Evolutionary conservation across 2,329 filamentous ascomycete genomes (phyloP).

Genomic region (Claviceps digitariae): DNA sequence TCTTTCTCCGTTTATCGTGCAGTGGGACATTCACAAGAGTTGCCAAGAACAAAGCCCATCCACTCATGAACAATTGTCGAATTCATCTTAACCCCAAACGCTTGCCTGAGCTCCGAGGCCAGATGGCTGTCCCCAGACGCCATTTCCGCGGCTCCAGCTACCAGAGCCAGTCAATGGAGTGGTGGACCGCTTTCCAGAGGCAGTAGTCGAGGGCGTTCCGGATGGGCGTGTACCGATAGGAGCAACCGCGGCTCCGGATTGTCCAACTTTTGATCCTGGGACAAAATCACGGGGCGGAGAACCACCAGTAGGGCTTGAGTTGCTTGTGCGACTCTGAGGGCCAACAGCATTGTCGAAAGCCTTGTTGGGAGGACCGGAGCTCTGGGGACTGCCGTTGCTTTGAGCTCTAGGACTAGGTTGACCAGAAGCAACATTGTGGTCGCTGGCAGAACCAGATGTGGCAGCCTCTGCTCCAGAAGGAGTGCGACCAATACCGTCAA

Average conservation of each 20-base stretch:
- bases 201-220: constrained; percentile 34
- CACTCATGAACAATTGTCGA: background rate
- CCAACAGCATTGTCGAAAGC: constrained; percentile 45
- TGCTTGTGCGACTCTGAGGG: constrained; percentile 61
- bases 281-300: constrained; percentile 60
- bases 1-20: background rate
- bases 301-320: constrained; percentile 65
- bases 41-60: background rate
- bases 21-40: background rate
- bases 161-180: constrained; percentile 84
- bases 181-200: constrained; percentile 63
- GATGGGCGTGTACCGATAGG: constrained; percentile 86
- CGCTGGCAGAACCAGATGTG: constrained; percentile 26
- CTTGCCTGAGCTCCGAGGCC: constrained; percentile 78
- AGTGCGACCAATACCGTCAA: constrained; percentile 42
- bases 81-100: constrained; percentile 63
- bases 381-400: constrained; percentile 74
- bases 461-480: constrained; percentile 23
- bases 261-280: constrained; percentile 37
- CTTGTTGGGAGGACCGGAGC: constrained; percentile 39
- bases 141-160: constrained; percentile 67
- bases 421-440: constrained; percentile 26
- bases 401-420: constrained; percentile 54
- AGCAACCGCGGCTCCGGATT: constrained; percentile 55
- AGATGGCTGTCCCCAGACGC: constrained; percentile 75